A percentile compares a stretch with the other conserved stretches of the same genome.
phyloP scores from a whole-genome alignment of 257 asterid species.

The Fraxinus cuspidata region DNA sequence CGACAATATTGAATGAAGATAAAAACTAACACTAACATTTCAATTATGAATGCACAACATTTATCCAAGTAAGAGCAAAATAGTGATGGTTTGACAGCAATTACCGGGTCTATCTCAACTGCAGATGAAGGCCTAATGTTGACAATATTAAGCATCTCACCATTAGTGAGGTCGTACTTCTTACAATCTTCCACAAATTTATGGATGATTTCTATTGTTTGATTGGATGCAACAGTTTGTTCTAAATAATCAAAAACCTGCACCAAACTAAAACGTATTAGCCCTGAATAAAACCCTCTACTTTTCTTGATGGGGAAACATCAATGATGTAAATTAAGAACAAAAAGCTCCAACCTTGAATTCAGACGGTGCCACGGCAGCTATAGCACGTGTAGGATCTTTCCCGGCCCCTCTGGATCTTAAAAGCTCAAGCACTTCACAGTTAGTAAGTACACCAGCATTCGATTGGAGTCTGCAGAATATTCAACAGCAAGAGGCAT shows the following conservation, averaged over 20 bases:
- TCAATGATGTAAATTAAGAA: neutral
- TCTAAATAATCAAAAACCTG: constrained; percentile 84
- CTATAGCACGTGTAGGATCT: constrained; percentile 66
- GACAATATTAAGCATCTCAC: constrained; percentile 69
- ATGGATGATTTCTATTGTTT: constrained; percentile 47
- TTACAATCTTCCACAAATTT: constrained; percentile 51
- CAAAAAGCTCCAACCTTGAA: constrained; percentile 56
- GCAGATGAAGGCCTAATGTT: constrained; percentile 63
- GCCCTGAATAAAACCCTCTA: neutral
- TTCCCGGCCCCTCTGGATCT: constrained; percentile 81
- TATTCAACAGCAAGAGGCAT: neutral
- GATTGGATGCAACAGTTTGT: constrained; percentile 59
- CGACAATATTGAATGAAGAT: neutral
- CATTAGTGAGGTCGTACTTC: constrained; percentile 54
- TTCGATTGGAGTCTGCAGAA: constrained; percentile 51
- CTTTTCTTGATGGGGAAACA: neutral
- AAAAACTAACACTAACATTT: neutral
- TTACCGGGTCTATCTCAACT: constrained; percentile 67
- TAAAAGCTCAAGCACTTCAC: constrained; percentile 75
- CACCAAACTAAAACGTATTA: constrained; percentile 2
- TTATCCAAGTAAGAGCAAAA: neutral
- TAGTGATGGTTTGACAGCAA: neutral
- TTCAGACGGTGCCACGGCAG: constrained; percentile 62
- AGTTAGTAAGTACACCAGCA: constrained; percentile 72
- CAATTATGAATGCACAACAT: neutral